Evolutionary conservation across 257 asterid species (phyloP).

Genomic region (Thymus quinquecostatus): DNA sequence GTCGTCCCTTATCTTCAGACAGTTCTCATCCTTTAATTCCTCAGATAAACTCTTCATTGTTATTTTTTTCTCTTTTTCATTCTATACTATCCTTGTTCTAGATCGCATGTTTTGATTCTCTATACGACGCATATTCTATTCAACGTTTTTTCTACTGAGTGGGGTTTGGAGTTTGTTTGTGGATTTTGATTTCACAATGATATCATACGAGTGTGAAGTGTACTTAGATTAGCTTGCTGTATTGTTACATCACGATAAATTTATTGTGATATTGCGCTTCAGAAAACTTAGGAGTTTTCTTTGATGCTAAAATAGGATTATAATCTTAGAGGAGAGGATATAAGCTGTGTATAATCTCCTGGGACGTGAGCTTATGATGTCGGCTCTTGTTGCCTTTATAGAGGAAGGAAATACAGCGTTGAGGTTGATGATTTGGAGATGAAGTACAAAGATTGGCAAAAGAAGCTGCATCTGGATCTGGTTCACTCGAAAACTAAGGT

Average conservation of each 20-base stretch:
- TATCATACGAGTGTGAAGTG: too few species aligned
- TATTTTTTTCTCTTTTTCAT: too few species aligned
- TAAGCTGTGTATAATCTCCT: background rate
- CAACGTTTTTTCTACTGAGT: too few species aligned
- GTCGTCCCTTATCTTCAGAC: too few species aligned
- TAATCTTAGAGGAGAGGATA: conserved; percentile 10
- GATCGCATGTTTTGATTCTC: too few species aligned
- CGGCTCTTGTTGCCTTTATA: conserved; percentile 32
- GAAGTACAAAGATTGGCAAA: conserved; percentile 93
- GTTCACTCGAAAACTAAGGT: conserved; percentile 93
- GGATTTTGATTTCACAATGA: too few species aligned
- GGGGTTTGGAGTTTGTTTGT: too few species aligned
- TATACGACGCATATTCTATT: too few species aligned
- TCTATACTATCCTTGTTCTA: too few species aligned
- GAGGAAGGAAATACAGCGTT: conserved; percentile 64
- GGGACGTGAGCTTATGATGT: conserved; percentile 13
- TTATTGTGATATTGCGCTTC: background rate
- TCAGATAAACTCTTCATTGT: too few species aligned
- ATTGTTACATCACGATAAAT: background rate
- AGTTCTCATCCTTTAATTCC: too few species aligned
- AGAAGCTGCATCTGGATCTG: conserved; percentile 95
- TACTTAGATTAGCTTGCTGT: too few species aligned
- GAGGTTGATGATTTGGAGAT: conserved; percentile 67
- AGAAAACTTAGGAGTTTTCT: background rate
- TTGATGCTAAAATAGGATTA: background rate